phyloP scores from a whole-genome alignment of 73 alveolate genomes.

The Breviolum minutum region DNA sequence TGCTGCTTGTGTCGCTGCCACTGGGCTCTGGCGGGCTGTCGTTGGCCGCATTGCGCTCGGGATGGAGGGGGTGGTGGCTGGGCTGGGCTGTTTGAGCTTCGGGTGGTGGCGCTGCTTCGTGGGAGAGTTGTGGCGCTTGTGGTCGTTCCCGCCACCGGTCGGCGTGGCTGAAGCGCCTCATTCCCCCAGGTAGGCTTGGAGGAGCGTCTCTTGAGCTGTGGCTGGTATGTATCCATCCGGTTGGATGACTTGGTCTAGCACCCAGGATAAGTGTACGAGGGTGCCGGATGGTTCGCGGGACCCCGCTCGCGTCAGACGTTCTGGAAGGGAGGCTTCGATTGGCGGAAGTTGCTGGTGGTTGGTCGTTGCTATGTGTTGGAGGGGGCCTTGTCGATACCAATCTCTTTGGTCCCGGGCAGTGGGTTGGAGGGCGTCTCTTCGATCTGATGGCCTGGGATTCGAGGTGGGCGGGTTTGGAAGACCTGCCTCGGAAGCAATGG shows the following conservation, averaged over 20 bases:
- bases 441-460: too few relatives aligned
- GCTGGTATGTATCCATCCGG: slow-evolving; percentile 23
- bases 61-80: too few relatives aligned
- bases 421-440: too few relatives aligned
- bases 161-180: neutral
- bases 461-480: too few relatives aligned
- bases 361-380: neutral
- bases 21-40: too few relatives aligned
- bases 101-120: too few relatives aligned
- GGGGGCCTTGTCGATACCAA: slow-evolving; percentile 5
- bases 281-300: neutral
- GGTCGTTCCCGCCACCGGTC: neutral
- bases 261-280: neutral
- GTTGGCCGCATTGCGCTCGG: too few relatives aligned
- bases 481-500: too few relatives aligned
- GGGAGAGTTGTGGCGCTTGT: neutral
- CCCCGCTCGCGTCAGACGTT: neutral
- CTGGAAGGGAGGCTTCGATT: neutral
- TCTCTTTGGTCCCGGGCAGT: neutral
- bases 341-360: neutral
- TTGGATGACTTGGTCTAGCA: neutral
- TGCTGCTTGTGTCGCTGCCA: too few relatives aligned
- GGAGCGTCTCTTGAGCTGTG: neutral
- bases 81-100: too few relatives aligned
- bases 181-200: too few relatives aligned